Percentiles rank a stretch among this genome's conserved stretches.
These are phyloP conservation scores for Solanum gracilifrons DNA, from an alignment of 257 asterid species.

Conservation along the genomic window DNA sequence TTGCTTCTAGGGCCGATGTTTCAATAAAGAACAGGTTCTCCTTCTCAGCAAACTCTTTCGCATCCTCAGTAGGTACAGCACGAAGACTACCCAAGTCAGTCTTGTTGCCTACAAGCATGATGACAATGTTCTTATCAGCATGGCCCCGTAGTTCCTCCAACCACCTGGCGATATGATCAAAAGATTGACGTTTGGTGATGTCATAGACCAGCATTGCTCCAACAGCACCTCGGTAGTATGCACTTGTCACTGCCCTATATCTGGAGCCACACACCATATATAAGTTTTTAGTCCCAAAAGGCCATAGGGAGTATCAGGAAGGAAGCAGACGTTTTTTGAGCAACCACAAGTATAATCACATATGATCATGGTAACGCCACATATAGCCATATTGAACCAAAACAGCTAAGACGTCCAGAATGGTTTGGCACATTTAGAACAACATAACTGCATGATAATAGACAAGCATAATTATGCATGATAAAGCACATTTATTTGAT, in stretches of 20 bases:
- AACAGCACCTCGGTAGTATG: slow-evolving; percentile 87
- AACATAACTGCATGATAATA: not conserved
- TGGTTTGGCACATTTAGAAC: not conserved
- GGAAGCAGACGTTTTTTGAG: not conserved
- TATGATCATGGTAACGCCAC: not conserved
- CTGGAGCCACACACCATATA: slow-evolving; percentile 23
- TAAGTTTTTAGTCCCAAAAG: not conserved
- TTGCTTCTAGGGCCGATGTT: slow-evolving; percentile 81
- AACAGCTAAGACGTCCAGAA: not conserved
- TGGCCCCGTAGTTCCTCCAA: slow-evolving; percentile 67
- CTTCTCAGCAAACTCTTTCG: slow-evolving; percentile 73
- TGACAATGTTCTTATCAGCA: slow-evolving; percentile 73
- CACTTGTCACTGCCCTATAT: slow-evolving; percentile 87
- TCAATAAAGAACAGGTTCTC: slow-evolving; percentile 84
- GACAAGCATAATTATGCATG: not conserved
- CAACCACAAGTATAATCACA: not conserved
- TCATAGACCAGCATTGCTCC: slow-evolving; percentile 94
- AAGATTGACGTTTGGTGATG: slow-evolving; percentile 63
- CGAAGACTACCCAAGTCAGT: slow-evolving; percentile 57
- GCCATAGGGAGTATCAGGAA: not conserved
- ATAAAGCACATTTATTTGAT: not conserved
- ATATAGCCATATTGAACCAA: not conserved
- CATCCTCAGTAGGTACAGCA: slow-evolving; percentile 67
- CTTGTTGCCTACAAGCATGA: slow-evolving; percentile 86
- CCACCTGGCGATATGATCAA: slow-evolving; percentile 79